These are phyloP conservation scores for Peterozyma xylosa DNA, from an alignment of 805 yeast species.

Conservation along the genomic window DNA sequence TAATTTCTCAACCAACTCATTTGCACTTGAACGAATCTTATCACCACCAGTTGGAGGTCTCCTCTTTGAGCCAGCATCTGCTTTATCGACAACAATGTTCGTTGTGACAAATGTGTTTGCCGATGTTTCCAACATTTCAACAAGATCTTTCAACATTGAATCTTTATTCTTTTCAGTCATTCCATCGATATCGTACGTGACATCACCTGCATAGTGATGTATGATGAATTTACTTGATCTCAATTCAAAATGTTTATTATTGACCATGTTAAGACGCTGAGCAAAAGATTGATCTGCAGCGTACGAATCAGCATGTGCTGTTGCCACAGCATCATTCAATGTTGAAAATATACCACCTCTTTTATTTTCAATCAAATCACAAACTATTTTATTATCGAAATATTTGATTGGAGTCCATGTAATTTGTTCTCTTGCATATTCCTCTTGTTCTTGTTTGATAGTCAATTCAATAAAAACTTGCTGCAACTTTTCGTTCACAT, in stretches of 20 bases:
- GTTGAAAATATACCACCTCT: constrained; percentile 97
- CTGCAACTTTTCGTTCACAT: constrained; percentile 92
- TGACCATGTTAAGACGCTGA: constrained; percentile 80
- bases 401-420: constrained; percentile 97
- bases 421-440: constrained; percentile 89
- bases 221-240: constrained; percentile 82
- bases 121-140: constrained; percentile 72
- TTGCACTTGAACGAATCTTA: constrained; percentile 88
- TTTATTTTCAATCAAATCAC: constrained; percentile 89
- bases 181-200: constrained; percentile 77
- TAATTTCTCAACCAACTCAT: constrained; percentile 79
- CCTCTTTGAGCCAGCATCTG: constrained; percentile 58
- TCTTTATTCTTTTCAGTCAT: constrained; percentile 98
- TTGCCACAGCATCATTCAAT: constrained; percentile 92
- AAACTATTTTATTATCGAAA: constrained; percentile 92
- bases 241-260: constrained; percentile 84
- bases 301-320: constrained; percentile 94
- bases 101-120: constrained; percentile 51
- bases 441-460: constrained; percentile 95
- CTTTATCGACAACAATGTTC: constrained; percentile 51
- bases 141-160: constrained; percentile 79
- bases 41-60: constrained; percentile 97
- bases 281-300: constrained; percentile 97
- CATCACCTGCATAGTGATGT: constrained; percentile 98
- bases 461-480: constrained; percentile 96